A percentile compares a stretch with the other conserved stretches of the same genome.
Conservation (phyloP, 306 rosid genomes). For the Vigna hirtella region DNA sequence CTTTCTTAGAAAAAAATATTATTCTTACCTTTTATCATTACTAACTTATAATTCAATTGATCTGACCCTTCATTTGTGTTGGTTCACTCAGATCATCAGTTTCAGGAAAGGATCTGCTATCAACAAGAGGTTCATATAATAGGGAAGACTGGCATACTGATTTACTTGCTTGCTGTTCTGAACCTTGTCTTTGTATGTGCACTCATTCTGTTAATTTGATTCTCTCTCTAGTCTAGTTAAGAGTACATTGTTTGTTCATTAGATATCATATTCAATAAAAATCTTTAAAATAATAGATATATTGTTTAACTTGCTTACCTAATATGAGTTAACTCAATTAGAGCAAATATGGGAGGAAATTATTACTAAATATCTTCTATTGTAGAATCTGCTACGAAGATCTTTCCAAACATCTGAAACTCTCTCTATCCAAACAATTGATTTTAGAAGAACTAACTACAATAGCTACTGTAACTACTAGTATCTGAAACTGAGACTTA, state of each 20-base stretch:
- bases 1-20: neutral
- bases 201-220: conserved; percentile 32
- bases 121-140: conserved; percentile 68
- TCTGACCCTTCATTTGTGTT: conserved; percentile 30
- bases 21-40: neutral
- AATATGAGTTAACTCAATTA: neutral
- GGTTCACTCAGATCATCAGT: conserved; percentile 63
- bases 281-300: no score
- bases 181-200: conserved; percentile 86
- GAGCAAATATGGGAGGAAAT: neutral
- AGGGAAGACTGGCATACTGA: conserved; percentile 91
- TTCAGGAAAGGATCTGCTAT: conserved; percentile 63
- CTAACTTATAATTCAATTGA: conserved; percentile 34
- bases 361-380: no score
- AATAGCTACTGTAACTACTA: no score
- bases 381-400: no score
- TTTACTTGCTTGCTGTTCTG: conserved; percentile 92
- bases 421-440: no score
- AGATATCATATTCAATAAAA: no score
- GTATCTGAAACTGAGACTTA: no score
- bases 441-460: no score
- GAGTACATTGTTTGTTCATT: neutral
- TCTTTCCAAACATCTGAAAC: no score
- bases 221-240: conserved; percentile 8
- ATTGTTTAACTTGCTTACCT: no score